phyloP scores from a whole-genome alignment of 2,329 filamentous ascomycete species.

The Trichoderma lentiforme region DNA sequence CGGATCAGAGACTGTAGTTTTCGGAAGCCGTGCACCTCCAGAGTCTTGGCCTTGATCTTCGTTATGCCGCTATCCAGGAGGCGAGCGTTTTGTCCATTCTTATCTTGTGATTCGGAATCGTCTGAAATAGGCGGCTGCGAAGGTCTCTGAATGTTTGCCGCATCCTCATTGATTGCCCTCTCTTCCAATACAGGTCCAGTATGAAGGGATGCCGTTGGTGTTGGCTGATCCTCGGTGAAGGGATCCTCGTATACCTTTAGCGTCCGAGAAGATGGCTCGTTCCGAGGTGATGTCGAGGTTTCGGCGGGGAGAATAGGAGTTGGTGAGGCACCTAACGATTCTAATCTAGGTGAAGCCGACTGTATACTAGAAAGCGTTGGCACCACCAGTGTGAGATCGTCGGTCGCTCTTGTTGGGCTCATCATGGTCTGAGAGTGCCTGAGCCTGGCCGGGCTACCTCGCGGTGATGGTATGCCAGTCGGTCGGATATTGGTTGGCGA shows the following conservation, averaged over 20 bases:
- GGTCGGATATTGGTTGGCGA: conserved; percentile 36
- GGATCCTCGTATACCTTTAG: conserved; percentile 63
- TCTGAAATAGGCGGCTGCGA: conserved; percentile 23
- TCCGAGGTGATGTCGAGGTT: conserved; percentile 11
- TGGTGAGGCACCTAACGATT: conserved; percentile 20
- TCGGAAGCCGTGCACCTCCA: conserved; percentile 80
- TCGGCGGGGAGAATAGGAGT: conserved; percentile 16
- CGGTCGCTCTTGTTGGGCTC: conserved; percentile 49
- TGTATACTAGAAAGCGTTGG: conserved; percentile 43
- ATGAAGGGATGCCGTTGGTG: conserved; percentile 43
- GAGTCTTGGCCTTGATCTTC: conserved; percentile 65
- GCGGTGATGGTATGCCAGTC: conserved; percentile 34
- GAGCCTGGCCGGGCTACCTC: conserved; percentile 40
- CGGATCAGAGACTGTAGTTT: conserved; percentile 73
- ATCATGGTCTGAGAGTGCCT: conserved; percentile 34
- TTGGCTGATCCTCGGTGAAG: conserved; percentile 47
- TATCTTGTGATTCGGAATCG: conserved; percentile 41
- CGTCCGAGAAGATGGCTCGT: conserved; percentile 32
- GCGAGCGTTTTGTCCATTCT: conserved; percentile 54
- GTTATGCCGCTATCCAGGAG: conserved; percentile 71
- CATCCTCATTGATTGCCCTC: conserved; percentile 57
- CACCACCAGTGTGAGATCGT: conserved; percentile 53
- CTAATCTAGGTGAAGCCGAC: conserved; percentile 30
- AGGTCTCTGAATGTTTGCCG: conserved; percentile 30
- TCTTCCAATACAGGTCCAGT: conserved; percentile 55